These are phyloP conservation scores for Miscanthus lutarioriparius DNA, from an alignment of 176 grass and related monocot genomes.

Conservation along the genomic window DNA sequence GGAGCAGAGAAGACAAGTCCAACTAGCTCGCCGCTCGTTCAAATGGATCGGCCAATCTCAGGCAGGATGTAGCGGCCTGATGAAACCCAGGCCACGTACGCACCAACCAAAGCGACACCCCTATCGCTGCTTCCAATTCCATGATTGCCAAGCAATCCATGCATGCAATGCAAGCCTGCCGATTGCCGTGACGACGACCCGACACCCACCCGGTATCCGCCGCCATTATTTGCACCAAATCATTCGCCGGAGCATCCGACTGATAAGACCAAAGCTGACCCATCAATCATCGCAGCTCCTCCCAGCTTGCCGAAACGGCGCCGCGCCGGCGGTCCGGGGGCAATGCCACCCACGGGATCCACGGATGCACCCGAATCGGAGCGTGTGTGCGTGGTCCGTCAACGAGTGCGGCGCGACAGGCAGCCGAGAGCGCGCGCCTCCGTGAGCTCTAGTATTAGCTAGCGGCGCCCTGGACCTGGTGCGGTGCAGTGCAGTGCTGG, in stretches of 20 bases:
- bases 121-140: not conserved
- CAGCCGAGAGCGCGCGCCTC: not conserved
- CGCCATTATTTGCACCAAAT: slow-evolving; percentile 7
- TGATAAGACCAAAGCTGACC: not conserved
- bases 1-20: not conserved
- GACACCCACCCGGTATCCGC: slow-evolving; percentile 18
- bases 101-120: not conserved
- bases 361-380: no score
- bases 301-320: not conserved
- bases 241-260: not conserved
- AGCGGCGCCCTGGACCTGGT: not conserved
- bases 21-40: not conserved
- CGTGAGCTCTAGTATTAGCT: not conserved
- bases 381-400: not conserved
- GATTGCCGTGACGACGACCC: slow-evolving; percentile 27
- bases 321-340: not conserved
- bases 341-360: not conserved
- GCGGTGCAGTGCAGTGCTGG: not conserved
- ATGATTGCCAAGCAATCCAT: not conserved
- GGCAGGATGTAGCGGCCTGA: not conserved
- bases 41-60: not conserved
- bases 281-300: not conserved
- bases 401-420: not conserved
- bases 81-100: not conserved
- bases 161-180: not conserved